Percentiles rank a stretch among this genome's conserved stretches.
Conservation (phyloP, 2,329 filamentous ascomycete genomes). For the Colletotrichum lupini region DNA sequence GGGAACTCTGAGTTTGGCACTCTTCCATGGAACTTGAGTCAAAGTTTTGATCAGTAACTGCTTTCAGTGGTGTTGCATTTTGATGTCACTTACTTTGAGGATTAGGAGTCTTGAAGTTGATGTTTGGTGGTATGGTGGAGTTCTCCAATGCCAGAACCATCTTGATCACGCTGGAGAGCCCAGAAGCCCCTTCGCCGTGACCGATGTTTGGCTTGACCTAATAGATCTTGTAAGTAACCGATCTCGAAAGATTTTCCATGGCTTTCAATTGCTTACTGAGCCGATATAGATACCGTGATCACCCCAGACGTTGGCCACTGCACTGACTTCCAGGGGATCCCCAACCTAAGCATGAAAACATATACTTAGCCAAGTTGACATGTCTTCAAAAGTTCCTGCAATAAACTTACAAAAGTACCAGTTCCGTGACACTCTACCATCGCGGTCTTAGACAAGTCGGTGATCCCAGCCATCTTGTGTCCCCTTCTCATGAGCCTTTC, state of each 20-base stretch:
- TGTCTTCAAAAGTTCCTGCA: no score
- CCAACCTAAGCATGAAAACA: constrained; percentile 47
- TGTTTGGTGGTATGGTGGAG: constrained; percentile 50
- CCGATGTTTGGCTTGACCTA: constrained; percentile 54
- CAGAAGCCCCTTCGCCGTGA: constrained; percentile 56
- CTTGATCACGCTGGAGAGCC: constrained; percentile 56
- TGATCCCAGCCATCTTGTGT: constrained; percentile 46
- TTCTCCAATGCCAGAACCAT: constrained; percentile 52
- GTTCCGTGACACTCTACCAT: constrained; percentile 54
- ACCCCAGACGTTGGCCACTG: constrained; percentile 45
- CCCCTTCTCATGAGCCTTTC: constrained; percentile 48
- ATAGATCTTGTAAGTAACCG: background rate
- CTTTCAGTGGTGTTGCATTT: constrained; percentile 1
- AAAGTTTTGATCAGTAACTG: background rate
- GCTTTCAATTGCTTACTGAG: constrained; percentile 18
- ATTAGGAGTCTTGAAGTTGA: constrained; percentile 48
- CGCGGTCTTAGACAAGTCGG: constrained; percentile 40
- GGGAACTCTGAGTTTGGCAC: constrained; percentile 44
- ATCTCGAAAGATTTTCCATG: background rate
- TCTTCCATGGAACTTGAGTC: constrained; percentile 36
- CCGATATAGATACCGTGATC: constrained; percentile 42
- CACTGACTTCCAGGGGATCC: constrained; percentile 56
- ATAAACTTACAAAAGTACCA: constrained; percentile 51
- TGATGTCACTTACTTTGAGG: constrained; percentile 30
- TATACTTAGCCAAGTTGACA: background rate